These are phyloP conservation scores for Podospora sp. DNA, from an alignment of 495 filamentous ascomycete genomes.

Conservation along the genomic window DNA sequence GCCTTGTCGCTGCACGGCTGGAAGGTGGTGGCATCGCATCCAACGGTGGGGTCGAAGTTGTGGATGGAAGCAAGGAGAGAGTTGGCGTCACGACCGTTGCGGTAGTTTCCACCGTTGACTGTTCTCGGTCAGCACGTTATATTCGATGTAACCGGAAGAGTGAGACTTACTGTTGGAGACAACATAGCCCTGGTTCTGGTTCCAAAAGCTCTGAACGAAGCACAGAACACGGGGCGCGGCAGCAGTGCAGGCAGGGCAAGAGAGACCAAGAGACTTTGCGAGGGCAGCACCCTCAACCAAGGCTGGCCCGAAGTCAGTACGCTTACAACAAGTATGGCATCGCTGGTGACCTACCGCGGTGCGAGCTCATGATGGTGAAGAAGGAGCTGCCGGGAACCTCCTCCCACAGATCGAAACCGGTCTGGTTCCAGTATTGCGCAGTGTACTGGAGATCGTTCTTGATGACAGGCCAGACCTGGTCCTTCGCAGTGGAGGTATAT, in stretches of 20 bases:
- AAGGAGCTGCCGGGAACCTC: constrained; percentile 66
- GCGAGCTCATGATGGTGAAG: constrained; percentile 50
- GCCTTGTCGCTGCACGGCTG: constrained; percentile 66
- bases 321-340: no score
- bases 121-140: constrained; percentile 5
- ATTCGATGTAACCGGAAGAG: not conserved
- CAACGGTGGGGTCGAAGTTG: constrained; percentile 62
- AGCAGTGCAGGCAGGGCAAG: constrained; percentile 52
- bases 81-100: constrained; percentile 64
- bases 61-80: constrained; percentile 65
- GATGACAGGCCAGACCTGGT: constrained; percentile 62
- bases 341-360: constrained; percentile 40
- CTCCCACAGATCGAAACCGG: constrained; percentile 74
- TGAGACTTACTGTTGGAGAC: constrained; percentile 56
- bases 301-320: constrained; percentile 38
- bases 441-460: constrained; percentile 71
- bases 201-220: constrained; percentile 69
- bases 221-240: constrained; percentile 63
- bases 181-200: constrained; percentile 52
- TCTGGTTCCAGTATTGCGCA: constrained; percentile 68
- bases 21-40: constrained; percentile 60
- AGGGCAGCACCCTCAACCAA: constrained; percentile 66
- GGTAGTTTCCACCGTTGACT: constrained; percentile 46
- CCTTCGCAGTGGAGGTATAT: constrained; percentile 42
- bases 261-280: constrained; percentile 47